phyloP scores from a whole-genome alignment of 805 yeast species.

The Torulaspora delbrueckii region DNA sequence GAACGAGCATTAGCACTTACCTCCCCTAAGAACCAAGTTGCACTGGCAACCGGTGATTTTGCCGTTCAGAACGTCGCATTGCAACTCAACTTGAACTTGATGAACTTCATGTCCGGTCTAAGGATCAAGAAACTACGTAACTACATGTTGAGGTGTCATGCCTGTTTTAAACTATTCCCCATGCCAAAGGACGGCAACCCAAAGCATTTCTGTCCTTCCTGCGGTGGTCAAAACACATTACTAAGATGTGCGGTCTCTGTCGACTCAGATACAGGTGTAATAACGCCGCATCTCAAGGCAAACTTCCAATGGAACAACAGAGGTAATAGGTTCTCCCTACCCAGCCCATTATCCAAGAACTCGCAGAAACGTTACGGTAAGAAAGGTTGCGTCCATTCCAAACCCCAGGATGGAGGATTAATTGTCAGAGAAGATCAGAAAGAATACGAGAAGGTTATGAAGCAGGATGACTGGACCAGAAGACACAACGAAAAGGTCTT shows the following conservation, averaged over 20 bases:
- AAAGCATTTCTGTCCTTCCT: slow-evolving; percentile 85
- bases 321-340: slow-evolving; percentile 75
- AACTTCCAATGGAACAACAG: slow-evolving; percentile 92
- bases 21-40: slow-evolving; percentile 54
- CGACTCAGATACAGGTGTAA: slow-evolving; percentile 68
- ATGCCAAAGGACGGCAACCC: slow-evolving; percentile 71
- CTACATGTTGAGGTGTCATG: slow-evolving; percentile 96
- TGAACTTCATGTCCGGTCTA: slow-evolving; percentile 79
- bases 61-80: slow-evolving; percentile 94
- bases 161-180: slow-evolving; percentile 82
- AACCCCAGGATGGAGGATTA: slow-evolving; percentile 47
- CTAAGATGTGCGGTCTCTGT: slow-evolving; percentile 87
- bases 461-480: slow-evolving; percentile 82
- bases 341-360: slow-evolving; percentile 83
- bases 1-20: slow-evolving; percentile 21
- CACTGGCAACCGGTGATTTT: slow-evolving; percentile 91
- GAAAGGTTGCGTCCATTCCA: slow-evolving; percentile 72
- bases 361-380: slow-evolving; percentile 69
- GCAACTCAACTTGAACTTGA: slow-evolving; percentile 81
- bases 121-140: slow-evolving; percentile 81
- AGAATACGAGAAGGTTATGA: slow-evolving; percentile 83
- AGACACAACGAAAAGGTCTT: slow-evolving; percentile 80
- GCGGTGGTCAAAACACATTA: slow-evolving; percentile 86
- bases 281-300: slow-evolving; percentile 82
- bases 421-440: slow-evolving; percentile 88